phyloP scores from a whole-genome alignment of 768 basidiomycete species.

The Tephrocybe sp. region DNA sequence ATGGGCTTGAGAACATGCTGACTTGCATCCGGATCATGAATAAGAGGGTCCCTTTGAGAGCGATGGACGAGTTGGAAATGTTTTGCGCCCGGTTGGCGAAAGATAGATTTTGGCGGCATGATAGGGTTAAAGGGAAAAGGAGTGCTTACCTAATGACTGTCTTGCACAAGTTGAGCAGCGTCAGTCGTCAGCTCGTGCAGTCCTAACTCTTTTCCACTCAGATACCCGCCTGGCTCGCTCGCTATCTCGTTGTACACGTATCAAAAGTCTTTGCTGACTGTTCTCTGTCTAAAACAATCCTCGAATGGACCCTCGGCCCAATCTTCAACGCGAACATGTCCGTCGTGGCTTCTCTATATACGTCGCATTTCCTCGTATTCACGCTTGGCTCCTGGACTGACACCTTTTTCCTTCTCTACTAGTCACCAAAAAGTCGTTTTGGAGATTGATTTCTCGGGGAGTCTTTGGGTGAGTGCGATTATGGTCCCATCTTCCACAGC shows the following conservation, averaged over 20 bases:
- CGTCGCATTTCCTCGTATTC: slow-evolving; percentile 45
- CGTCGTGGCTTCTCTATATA: slow-evolving; percentile 91
- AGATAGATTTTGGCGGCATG: slow-evolving; percentile 86
- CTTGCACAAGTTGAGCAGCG: slow-evolving; percentile 18
- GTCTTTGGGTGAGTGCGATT: slow-evolving; percentile 65
- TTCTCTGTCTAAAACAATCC: slow-evolving; percentile 18
- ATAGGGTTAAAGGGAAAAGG: slow-evolving; percentile 17
- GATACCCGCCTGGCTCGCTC: slow-evolving; percentile 10
- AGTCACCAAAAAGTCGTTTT: slow-evolving; percentile 95
- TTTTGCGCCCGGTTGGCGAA: slow-evolving; percentile 83
- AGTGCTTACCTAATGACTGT: slow-evolving; percentile 34
- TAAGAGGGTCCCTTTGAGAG: slow-evolving; percentile 93
- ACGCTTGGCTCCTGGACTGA: slow-evolving; percentile 34
- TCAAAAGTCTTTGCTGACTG: slow-evolving; percentile 27
- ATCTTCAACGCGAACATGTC: slow-evolving; percentile 74
- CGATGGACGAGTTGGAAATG: slow-evolving; percentile 98
- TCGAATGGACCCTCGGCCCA: slow-evolving; percentile 49
- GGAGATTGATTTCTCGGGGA: slow-evolving; percentile 90
- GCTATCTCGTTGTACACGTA: slow-evolving; percentile 13
- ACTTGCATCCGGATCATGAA: slow-evolving; percentile 88
- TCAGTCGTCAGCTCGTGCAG: slow-evolving; percentile 16
- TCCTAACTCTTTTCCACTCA: slow-evolving; percentile 11
- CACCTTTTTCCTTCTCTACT: slow-evolving; percentile 58
- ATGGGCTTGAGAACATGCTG: slow-evolving; percentile 88
- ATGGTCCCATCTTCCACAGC: slow-evolving; percentile 4